Conservation (phyloP, 352 stramenopile genomes). For the Thalassiosira hispida region DNA sequence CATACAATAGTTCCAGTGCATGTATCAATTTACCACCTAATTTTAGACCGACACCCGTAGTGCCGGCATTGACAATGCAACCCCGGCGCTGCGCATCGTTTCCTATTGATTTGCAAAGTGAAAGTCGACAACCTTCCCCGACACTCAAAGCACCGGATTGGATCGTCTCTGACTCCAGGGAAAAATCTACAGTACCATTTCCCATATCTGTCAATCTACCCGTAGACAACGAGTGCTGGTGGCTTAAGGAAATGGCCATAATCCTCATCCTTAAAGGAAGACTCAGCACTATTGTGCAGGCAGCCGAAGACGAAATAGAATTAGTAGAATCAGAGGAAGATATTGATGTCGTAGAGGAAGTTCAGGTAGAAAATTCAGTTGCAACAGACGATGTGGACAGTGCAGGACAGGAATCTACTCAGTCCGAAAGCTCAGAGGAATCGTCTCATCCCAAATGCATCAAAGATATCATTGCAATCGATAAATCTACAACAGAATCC, state of each 20-base stretch:
- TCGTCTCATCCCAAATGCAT: not conserved
- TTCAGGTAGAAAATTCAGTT: not conserved
- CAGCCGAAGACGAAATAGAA: constrained; percentile 12
- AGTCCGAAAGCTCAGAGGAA: not conserved
- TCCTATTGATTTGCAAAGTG: not conserved
- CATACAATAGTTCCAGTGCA: not conserved
- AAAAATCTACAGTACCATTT: not conserved
- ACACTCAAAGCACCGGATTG: constrained; percentile 4
- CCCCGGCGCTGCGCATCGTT: constrained; percentile 1
- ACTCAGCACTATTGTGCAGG: not conserved
- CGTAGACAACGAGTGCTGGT: constrained; percentile 19
- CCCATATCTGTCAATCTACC: constrained; percentile 2
- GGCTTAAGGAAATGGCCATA: constrained; percentile 21
- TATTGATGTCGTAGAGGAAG: not conserved
- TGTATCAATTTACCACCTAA: constrained; percentile 1
- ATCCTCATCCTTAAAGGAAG: not conserved
- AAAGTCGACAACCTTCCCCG: not conserved
- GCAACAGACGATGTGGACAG: not conserved
- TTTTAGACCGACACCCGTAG: constrained; percentile 13
- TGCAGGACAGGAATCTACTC: not conserved
- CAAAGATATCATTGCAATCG: not conserved
- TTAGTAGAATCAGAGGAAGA: constrained; percentile 14
- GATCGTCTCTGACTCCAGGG: not conserved
- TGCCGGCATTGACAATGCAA: constrained; percentile 19
- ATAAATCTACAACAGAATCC: not conserved